phyloP scores from a whole-genome alignment of 2,329 filamentous ascomycete species.

The Tetracladium maxilliforme region DNA sequence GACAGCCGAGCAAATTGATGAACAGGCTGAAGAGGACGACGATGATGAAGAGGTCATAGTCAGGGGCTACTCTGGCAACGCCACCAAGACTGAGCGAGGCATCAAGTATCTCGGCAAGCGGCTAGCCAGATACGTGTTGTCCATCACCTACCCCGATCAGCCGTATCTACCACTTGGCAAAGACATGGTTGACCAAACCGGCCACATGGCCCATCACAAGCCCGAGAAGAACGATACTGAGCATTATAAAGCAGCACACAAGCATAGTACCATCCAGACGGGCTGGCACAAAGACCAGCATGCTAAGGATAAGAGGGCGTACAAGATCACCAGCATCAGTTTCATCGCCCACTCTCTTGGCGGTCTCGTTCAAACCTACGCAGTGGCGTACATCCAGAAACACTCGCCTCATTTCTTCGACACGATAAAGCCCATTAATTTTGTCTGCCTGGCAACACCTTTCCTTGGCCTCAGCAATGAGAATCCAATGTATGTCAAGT shows the following conservation, averaged over 20 bases:
- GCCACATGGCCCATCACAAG: conserved; percentile 20
- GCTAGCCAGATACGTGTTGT: conserved; percentile 77
- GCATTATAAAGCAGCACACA: no score
- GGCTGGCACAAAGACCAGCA: conserved; percentile 16
- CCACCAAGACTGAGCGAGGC: conserved; percentile 78
- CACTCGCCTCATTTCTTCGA: conserved; percentile 87
- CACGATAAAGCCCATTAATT: conserved; percentile 75
- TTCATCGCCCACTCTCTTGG: conserved; percentile 89
- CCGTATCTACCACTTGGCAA: conserved; percentile 60
- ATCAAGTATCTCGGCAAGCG: conserved; percentile 96
- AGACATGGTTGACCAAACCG: conserved; percentile 26
- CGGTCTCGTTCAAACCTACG: conserved; percentile 82
- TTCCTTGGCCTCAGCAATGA: conserved; percentile 91
- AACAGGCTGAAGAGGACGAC: conserved; percentile 20
- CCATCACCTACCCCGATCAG: conserved; percentile 87
- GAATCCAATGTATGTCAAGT: conserved; percentile 93
- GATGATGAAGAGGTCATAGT: conserved; percentile 80
- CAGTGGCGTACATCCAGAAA: conserved; percentile 91
- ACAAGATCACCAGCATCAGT: conserved; percentile 85
- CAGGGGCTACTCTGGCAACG: conserved; percentile 79
- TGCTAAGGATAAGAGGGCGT: conserved; percentile 45
- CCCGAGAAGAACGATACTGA: conserved; percentile 23
- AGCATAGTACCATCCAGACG: conserved; percentile 44
- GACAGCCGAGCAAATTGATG: conserved; percentile 5
- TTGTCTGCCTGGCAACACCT: conserved; percentile 75